Conservation (phyloP, 2,329 filamentous ascomycete genomes). For the Penicillium sp. region DNA sequence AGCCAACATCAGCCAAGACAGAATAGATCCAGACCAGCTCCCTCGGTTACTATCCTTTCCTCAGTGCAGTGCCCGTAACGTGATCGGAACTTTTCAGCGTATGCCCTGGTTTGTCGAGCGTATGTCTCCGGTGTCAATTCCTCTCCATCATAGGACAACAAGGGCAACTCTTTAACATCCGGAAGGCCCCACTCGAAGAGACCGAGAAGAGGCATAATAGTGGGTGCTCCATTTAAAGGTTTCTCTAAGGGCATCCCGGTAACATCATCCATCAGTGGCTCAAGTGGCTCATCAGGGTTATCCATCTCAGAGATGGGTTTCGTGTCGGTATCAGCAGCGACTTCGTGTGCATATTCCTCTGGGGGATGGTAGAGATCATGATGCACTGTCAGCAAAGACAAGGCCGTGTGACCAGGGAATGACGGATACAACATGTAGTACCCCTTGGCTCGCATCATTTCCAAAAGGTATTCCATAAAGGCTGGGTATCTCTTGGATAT, state of each 20-base stretch:
- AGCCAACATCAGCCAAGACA: constrained; percentile 45
- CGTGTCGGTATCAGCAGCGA: constrained; percentile 1
- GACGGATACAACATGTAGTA: constrained; percentile 78
- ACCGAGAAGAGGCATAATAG: constrained; percentile 45
- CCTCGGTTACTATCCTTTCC: constrained; percentile 30
- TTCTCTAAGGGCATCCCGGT: constrained; percentile 21
- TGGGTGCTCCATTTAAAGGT: constrained; percentile 36
- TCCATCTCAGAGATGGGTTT: constrained; percentile 6
- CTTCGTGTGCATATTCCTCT: constrained; percentile 53
- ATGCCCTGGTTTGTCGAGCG: constrained; percentile 47
- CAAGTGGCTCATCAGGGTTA: constrained; percentile 16
- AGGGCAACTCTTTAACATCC: constrained; percentile 48
- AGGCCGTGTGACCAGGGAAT: constrained; percentile 42
- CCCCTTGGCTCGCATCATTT: constrained; percentile 68
- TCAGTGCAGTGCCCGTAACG: constrained; percentile 62
- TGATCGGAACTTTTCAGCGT: constrained; percentile 55
- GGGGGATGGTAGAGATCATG: constrained; percentile 67
- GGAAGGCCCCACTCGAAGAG: constrained; percentile 48
- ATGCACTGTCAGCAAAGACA: constrained; percentile 66
- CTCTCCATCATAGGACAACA: constrained; percentile 62
- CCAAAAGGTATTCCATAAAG: constrained; percentile 73
- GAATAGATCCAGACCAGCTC: constrained; percentile 57
- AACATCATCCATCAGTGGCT: constrained; percentile 15
- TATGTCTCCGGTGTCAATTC: constrained; percentile 30
- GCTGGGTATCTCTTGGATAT: constrained; percentile 66